Evolutionary conservation across 2,329 filamentous ascomycete species (phyloP).

Genomic region (Tolypocladium tundrense): DNA sequence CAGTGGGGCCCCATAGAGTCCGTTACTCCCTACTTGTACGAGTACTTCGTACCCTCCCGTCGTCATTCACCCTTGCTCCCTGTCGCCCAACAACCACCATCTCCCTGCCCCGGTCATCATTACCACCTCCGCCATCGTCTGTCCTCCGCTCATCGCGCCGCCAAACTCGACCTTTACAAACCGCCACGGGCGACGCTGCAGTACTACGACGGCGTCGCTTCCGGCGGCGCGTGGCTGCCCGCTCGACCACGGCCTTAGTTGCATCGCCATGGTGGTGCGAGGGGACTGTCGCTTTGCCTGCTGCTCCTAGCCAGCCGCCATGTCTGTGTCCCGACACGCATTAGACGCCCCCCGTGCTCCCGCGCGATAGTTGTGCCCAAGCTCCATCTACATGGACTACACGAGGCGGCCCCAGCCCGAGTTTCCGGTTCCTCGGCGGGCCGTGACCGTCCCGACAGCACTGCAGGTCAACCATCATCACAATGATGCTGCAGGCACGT

Average conservation of each 20-base stretch:
- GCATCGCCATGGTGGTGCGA: background rate
- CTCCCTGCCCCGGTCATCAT: no score
- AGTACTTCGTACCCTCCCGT: no score
- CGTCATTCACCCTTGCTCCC: no score
- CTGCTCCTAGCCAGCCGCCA: background rate
- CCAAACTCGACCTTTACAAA: background rate
- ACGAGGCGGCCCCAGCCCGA: background rate
- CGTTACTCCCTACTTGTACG: no score
- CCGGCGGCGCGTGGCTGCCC: background rate
- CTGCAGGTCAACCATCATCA: background rate
- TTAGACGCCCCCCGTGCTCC: background rate
- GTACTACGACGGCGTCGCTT: background rate
- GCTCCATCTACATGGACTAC: background rate
- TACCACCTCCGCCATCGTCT: background rate
- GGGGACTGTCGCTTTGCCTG: background rate
- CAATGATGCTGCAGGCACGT: background rate
- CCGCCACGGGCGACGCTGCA: background rate
- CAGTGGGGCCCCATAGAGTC: no score
- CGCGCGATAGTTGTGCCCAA: background rate
- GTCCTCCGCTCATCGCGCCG: background rate
- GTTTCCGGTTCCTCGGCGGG: background rate
- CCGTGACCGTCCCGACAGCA: background rate
- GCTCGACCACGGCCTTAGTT: background rate
- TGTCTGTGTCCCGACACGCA: background rate
- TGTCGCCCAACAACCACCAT: no score